Evolutionary conservation across 129 eudicot genomes (phyloP).

Genomic region (Glebionis coronaria): DNA sequence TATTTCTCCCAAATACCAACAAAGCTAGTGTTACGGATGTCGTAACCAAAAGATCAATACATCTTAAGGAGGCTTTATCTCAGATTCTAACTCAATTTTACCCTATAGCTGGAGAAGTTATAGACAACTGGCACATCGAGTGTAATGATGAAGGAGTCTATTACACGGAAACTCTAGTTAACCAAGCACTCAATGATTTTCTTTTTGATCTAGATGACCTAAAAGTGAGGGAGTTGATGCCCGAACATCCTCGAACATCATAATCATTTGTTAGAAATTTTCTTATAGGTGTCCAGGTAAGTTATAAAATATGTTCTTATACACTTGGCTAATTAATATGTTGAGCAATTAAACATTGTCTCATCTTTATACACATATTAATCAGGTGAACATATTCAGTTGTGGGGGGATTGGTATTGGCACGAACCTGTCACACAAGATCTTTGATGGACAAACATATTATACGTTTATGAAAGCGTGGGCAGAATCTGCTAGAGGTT

Average conservation of each 20-base stretch:
- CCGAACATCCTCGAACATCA: background rate
- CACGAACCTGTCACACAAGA: background rate
- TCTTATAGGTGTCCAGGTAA: conserved; percentile 10
- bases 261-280: conserved; percentile 10
- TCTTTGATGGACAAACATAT: background rate
- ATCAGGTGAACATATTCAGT: background rate
- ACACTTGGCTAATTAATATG: background rate
- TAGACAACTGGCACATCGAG: conserved; percentile 10
- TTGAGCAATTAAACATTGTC: too few relatives aligned
- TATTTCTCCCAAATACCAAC: conserved; percentile 1
- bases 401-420: background rate
- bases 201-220: conserved; percentile 1
- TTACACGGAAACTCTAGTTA: conserved; percentile 10
- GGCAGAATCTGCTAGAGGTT: background rate
- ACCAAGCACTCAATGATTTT: conserved; percentile 6
- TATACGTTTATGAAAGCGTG: background rate
- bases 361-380: too few relatives aligned
- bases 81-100: conserved; percentile 19
- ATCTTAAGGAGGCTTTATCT: conserved; percentile 18
- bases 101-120: conserved; percentile 18
- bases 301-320: background rate
- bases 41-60: background rate
- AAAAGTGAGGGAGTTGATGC: conserved; percentile 2
- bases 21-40: background rate
- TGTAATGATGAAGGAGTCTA: conserved; percentile 28